Evolutionary conservation across 225 moss, liverwort and hornwort species (phyloP), one percentile per base, ranked within the genome.

Genomic region (Neckera pumila): DNA sequence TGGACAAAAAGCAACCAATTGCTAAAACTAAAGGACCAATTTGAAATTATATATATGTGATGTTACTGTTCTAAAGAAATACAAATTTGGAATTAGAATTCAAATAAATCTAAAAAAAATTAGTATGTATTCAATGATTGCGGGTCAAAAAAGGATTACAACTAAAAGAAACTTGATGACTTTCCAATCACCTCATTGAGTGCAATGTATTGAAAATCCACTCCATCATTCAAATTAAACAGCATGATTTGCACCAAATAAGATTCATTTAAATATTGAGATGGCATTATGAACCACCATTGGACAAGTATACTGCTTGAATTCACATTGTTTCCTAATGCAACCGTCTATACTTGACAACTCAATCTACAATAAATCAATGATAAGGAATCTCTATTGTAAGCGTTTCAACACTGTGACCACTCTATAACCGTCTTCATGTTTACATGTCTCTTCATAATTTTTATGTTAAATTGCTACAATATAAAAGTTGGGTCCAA

Each of bases 331-430:
- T 13, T 7, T 67, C 0, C 0, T 2, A 72, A 72, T 43, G 6
- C 72, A 72, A 72, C 3, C 2, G 0, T 27, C 16, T 43, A 16
- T 71, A 12, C 7, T 47, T 73, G 18, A 47, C 4, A 7, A 23
- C 1, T 47, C 1, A 31, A 0, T 47, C 4, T 17, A 17, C 0
- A 19, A 1, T 6, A 47, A 74, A 31, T 11, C 11, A 47, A 31
- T 11, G 18, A 1, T 19, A 28, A 47, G 4, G 1, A 13, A 10
- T 17, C 21, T 20, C 2, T 2, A 4, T 51, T 12, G 33, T 8
- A 75, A 49, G 33, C 10, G 7, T 21, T 1, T 1, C 19, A 49
- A 12, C 1, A 31, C 1, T 20, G 3, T 31, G 11, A 49, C 33
- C 75, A 33, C 33, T 49, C 21, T 7, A 17, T 11, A 30, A 3